These are phyloP conservation scores for Leccinum sublutescens DNA, from an alignment of 768 basidiomycete genomes.

Conservation along the genomic window DNA sequence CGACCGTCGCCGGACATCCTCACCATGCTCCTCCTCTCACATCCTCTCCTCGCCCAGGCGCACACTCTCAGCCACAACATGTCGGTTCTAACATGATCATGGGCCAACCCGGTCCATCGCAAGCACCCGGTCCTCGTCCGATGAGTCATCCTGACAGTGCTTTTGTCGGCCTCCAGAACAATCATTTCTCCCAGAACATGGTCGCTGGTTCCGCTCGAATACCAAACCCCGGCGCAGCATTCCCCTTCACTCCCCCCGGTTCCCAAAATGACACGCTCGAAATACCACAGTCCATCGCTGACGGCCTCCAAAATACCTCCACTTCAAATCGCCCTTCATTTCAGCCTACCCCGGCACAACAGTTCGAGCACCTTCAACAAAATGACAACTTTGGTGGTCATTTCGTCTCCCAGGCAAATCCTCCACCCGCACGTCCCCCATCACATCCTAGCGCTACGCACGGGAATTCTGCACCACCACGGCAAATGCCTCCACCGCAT, in stretches of 20 bases:
- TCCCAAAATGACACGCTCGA: slow-evolving; percentile 50
- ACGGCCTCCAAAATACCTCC: slow-evolving; percentile 39
- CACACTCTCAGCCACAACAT: slow-evolving; percentile 31
- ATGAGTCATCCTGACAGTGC: slow-evolving; percentile 49
- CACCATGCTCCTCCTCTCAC: slow-evolving; percentile 31
- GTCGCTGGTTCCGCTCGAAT: slow-evolving; percentile 37
- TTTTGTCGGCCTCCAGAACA: slow-evolving; percentile 43
- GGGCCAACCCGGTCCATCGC: slow-evolving; percentile 31
- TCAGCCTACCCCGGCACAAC: slow-evolving; percentile 62
- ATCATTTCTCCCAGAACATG: slow-evolving; percentile 33
- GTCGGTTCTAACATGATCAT: slow-evolving; percentile 30
- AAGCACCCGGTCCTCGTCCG: slow-evolving; percentile 31
- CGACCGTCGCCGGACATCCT: slow-evolving; percentile 24
- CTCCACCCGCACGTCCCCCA: slow-evolving; percentile 43
- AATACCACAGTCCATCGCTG: slow-evolving; percentile 42
- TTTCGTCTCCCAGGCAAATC: slow-evolving; percentile 40
- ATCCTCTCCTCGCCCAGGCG: slow-evolving; percentile 31
- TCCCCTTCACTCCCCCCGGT: slow-evolving; percentile 47
- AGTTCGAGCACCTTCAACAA: slow-evolving; percentile 55
- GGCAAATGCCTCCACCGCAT: slow-evolving; percentile 35
- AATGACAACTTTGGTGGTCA: slow-evolving; percentile 32
- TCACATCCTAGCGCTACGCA: slow-evolving; percentile 38
- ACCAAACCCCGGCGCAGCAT: slow-evolving; percentile 34
- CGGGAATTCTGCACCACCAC: slow-evolving; percentile 32
- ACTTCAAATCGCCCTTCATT: slow-evolving; percentile 40